Evolutionary conservation across 306 rosid genomes (phyloP), one percentile per base, ranked within the genome.

Genomic region (Ochetophila trinervis): DNA sequence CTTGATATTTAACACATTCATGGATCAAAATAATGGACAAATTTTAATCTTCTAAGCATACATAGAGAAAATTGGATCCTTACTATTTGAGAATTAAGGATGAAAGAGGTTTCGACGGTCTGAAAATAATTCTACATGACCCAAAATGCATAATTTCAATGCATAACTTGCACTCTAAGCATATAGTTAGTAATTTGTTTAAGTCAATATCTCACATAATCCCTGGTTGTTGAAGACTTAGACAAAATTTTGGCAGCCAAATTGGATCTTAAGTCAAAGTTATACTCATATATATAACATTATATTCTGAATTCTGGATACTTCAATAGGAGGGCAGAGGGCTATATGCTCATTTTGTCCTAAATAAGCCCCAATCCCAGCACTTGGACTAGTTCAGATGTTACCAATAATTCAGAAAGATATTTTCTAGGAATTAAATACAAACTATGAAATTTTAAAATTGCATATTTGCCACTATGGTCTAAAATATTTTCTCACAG

Each of bases 21-120:
- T 6, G 22, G 60, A 59, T 63, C 54, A 62, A 66, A 57, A 52
- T 66, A 57, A 70, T 61, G 37, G 67, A n/a, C 1, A 7, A 3
- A 54, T 57, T 22, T 3, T 30, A 45, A 34, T 66, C 45, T 40
- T 6, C 45, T 40, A 40, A 12, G 45, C 10, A 1, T 40, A 10
- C 14, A 40, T 9, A 40, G 45, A 12, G 45, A 40, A 40, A 9
- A 2, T 40, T 40, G 13, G 14, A 40, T 40, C 44, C 45, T n/a
- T 40, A 40, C 11, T 40, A 3, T 9, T 8, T 40, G 45, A 6
- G 10, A 55, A 51, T 30, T 52, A 71, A 37, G 21, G 24, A 20
- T 40, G 65, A 34, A 44, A 18, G 34, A 60, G 13, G 18, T 60
- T 60, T 36, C 22, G 11, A 4, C 22, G 4, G 22, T 40, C 5